Conservation (phyloP, 2,329 filamentous ascomycete species). For the Alternaria arbusti region DNA sequence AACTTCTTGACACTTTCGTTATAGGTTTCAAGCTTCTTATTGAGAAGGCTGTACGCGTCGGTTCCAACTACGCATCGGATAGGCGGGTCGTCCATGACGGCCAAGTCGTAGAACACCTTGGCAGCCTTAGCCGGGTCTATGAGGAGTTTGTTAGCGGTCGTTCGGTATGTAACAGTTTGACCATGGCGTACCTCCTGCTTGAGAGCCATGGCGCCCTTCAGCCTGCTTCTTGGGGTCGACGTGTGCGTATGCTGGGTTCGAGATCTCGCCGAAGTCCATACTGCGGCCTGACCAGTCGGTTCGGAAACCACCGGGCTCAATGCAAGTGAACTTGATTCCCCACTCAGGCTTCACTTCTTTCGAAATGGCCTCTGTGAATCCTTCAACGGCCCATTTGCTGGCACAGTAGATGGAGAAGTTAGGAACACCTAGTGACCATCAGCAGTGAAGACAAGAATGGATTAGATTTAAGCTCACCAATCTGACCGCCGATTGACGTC, state of each 20-base stretch:
- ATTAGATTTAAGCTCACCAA: constrained; percentile 33
- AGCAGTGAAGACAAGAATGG: background rate
- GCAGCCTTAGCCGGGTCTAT: constrained; percentile 59
- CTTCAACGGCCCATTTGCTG: constrained; percentile 57
- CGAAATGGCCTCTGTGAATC: constrained; percentile 54
- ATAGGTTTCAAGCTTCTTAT: constrained; percentile 59
- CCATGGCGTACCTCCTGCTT: constrained; percentile 48
- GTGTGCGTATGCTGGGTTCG: constrained; percentile 57
- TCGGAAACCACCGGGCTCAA: constrained; percentile 56
- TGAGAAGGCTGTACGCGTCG: constrained; percentile 59
- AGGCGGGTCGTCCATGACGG: constrained; percentile 59
- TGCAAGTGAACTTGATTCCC: constrained; percentile 54
- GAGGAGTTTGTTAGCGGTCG: background rate
- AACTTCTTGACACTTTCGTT: constrained; percentile 58
- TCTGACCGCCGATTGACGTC: constrained; percentile 60
- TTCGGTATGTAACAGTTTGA: too few species aligned
- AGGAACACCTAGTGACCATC: constrained; percentile 36
- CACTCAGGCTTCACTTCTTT: constrained; percentile 56
- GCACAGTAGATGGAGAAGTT: constrained; percentile 50
- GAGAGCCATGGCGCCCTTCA: constrained; percentile 50
- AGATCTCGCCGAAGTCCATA: constrained; percentile 56
- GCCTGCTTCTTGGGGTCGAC: constrained; percentile 53
- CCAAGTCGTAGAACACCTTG: constrained; percentile 61
- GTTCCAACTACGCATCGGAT: constrained; percentile 61
- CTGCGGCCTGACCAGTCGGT: constrained; percentile 56